Evolutionary conservation across 371 early-diverging fungal species (phyloP).

Genomic region (Syncephalastrum racemosum): DNA sequence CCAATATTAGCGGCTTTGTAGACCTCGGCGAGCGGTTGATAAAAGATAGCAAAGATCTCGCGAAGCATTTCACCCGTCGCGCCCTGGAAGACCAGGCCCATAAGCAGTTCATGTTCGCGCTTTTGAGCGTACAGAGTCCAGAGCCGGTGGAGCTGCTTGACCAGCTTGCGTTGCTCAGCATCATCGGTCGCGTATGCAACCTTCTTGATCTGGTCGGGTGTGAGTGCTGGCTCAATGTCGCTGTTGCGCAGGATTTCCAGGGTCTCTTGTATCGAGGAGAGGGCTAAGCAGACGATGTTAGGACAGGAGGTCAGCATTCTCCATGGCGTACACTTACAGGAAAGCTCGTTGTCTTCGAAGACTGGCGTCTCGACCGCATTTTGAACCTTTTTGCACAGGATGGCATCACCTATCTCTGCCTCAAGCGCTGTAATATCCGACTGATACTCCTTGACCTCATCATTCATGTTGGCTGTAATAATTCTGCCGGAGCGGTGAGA

Average conservation of each 20-base stretch:
- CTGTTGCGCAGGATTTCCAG: constrained; percentile 37
- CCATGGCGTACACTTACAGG: not conserved
- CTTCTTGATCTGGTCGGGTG: constrained; percentile 35
- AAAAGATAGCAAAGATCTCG: constrained; percentile 64
- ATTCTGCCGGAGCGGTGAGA: constrained; percentile 25
- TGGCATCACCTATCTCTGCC: constrained; percentile 34
- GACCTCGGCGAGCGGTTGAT: constrained; percentile 63
- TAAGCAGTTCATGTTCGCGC: constrained; percentile 58
- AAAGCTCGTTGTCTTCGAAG: constrained; percentile 19
- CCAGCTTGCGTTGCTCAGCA: constrained; percentile 21
- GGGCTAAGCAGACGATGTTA: not conserved
- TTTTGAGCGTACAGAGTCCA: constrained; percentile 52
- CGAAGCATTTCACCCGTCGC: constrained; percentile 63
- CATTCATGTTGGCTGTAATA: constrained; percentile 47
- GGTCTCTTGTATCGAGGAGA: constrained; percentile 19
- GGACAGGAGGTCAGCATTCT: not conserved
- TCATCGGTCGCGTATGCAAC: constrained; percentile 14
- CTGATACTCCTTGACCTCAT: constrained; percentile 45
- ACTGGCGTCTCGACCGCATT: constrained; percentile 49
- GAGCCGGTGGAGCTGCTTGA: constrained; percentile 45
- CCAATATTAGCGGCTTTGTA: constrained; percentile 69
- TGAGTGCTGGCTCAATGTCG: constrained; percentile 39
- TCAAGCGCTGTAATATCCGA: constrained; percentile 49
- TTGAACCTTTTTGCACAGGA: constrained; percentile 46
- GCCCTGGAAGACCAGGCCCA: constrained; percentile 61